These are phyloP conservation scores for Ammopiptanthus mongolicus DNA, from an alignment of 306 rosid genomes.

Conservation along the genomic window DNA sequence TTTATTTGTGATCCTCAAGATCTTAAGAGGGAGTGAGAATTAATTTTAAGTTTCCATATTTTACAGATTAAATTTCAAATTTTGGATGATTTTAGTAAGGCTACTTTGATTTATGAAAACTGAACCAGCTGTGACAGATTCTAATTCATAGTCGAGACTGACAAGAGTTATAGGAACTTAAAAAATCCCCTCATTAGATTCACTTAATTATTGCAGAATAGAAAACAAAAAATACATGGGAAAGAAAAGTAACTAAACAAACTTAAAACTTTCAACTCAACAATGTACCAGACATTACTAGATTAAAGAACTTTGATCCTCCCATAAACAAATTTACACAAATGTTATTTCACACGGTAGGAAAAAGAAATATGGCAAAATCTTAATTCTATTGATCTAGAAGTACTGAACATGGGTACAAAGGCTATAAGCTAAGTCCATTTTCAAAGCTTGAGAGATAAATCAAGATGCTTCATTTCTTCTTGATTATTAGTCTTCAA, in stretches of 20 bases:
- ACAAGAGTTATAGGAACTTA: neutral
- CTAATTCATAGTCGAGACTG: neutral
- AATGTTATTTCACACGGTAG: slow-evolving; percentile 20
- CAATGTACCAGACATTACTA: slow-evolving; percentile 11
- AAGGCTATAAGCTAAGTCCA: neutral
- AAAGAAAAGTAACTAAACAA: slow-evolving; percentile 19
- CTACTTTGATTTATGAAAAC: neutral
- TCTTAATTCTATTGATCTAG: slow-evolving; percentile 15
- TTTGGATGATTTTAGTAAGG: neutral
- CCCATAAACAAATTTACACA: slow-evolving; percentile 32
- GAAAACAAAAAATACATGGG: neutral
- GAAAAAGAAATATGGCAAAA: slow-evolving; percentile 15
- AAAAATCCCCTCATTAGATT: neutral
- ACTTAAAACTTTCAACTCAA: slow-evolving; percentile 24
- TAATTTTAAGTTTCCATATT: neutral
- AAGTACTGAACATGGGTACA: neutral
- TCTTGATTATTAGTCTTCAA: slow-evolving; percentile 37
- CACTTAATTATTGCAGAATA: slow-evolving; percentile 6
- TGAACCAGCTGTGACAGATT: neutral
- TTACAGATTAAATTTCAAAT: neutral
- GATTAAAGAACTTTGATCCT: slow-evolving; percentile 23
- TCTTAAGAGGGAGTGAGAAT: neutral
- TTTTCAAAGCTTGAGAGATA: slow-evolving; percentile 62
- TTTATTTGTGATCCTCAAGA: neutral
- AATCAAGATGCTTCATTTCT: slow-evolving; percentile 60